Percentiles rank a stretch among this genome's conserved stretches.
These are phyloP conservation scores for Nowakowskiella sp. DNA, from an alignment of 192 early-diverging fungal species.

Conservation along the genomic window DNA sequence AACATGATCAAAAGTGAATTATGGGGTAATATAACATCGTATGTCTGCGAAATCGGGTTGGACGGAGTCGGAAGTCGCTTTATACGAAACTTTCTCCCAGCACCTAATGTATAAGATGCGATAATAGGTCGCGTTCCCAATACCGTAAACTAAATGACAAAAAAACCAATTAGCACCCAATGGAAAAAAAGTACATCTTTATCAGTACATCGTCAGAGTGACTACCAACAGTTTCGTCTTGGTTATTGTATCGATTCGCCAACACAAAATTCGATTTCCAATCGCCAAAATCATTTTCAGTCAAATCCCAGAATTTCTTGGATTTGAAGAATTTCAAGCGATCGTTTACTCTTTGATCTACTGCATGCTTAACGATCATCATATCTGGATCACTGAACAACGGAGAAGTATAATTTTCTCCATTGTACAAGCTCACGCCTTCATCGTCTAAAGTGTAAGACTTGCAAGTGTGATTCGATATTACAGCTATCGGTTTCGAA, in stretches of 20 bases:
- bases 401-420: conserved; percentile 13
- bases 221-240: conserved; percentile 26
- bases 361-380: conserved; percentile 6
- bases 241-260: conserved; percentile 32
- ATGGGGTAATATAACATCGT: conserved; percentile 36
- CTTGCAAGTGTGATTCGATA: conserved; percentile 14
- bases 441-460: conserved; percentile 13
- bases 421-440: conserved; percentile 14
- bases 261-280: conserved; percentile 35
- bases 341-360: conserved; percentile 12
- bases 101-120: conserved; percentile 38
- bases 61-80: conserved; percentile 4
- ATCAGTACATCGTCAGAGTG: conserved; percentile 27
- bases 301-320: not conserved
- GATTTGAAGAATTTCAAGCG: conserved; percentile 1
- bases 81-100: conserved; percentile 33
- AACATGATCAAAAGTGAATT: conserved; percentile 45
- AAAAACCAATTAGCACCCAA: not conserved
- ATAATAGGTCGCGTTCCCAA: conserved; percentile 42
- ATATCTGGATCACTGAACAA: conserved; percentile 10
- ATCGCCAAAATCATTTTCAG: not conserved
- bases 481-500: conserved; percentile 12
- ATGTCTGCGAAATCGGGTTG: conserved; percentile 18
- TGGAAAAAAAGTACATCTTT: conserved; percentile 4
- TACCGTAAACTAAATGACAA: conserved; percentile 23